Conservation (phyloP, 805 yeast species). For the Nakazawaea pomicola region DNA sequence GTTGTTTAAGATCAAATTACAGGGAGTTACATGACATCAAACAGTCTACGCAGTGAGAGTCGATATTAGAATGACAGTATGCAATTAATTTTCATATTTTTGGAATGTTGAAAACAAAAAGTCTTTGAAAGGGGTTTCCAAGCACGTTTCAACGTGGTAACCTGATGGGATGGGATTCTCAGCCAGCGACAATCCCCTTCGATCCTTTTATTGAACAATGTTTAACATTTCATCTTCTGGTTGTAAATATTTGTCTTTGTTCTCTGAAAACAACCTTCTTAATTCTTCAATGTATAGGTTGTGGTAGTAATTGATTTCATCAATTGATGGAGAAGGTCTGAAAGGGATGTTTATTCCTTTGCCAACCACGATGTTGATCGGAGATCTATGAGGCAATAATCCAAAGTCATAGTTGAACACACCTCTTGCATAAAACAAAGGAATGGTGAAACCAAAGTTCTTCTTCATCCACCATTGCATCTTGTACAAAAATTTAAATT, state of each 20-base stretch:
- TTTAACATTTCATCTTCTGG: constrained; percentile 5
- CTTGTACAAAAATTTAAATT: constrained; percentile 33
- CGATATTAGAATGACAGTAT: no score
- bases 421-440: constrained; percentile 89
- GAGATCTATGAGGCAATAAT: constrained; percentile 76
- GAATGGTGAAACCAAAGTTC: constrained; percentile 77
- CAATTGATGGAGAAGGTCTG: constrained; percentile 32
- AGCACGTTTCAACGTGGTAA: no score
- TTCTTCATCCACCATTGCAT: constrained; percentile 72
- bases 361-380: constrained; percentile 73
- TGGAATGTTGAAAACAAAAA: no score
- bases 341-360: constrained; percentile 58
- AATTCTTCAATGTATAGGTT: constrained; percentile 61
- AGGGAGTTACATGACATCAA: no score
- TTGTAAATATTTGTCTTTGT: constrained; percentile 44
- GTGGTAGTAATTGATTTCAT: constrained; percentile 68
- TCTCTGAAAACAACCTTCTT: constrained; percentile 55
- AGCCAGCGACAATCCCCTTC: no score
- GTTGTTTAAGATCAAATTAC: no score
- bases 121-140: no score
- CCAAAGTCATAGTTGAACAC: constrained; percentile 92
- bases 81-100: no score
- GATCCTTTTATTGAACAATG: constrained; percentile 9
- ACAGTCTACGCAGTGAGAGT: no score
- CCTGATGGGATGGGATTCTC: no score